Evolutionary conservation across 1,284 basidiomycete species (phyloP), one percentile per base, ranked within the genome.

Genomic region (Sutorius eximius): DNA sequence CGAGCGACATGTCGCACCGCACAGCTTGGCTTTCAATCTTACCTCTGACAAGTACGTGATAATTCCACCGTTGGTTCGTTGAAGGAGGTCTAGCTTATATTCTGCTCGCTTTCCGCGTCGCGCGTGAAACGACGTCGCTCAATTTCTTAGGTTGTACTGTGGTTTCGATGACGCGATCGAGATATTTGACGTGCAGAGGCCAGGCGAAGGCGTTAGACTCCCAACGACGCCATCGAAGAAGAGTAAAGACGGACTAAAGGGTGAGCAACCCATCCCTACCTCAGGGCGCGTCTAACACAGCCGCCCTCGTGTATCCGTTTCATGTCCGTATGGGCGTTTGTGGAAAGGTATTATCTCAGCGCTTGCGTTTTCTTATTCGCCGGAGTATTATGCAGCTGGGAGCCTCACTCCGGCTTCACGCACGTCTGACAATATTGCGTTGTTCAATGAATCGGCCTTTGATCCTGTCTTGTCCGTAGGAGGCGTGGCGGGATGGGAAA

Each of bases 121-220:
- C 7, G 5, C 13, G 20, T 38, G 30, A 60, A 33, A 30, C 7
- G 11, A 44, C 6, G 11, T n/a, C 11, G 8, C 33, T 4, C 12
- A 11, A 40, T 49, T 15, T 61, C 27, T 45, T 56, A 95, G 93
- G 59, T 71, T 96, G 5, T 96, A 95, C 68, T 95, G 93, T 67
- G 93, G 94, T 0, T 93, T 90, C 56, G 89, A 95, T 71, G 85
- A 89, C 58, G 89, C 93, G 0, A 90, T 97, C 52, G 94, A 97
- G 70, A 80, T 95, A 7, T 93, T 96, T 63, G 90, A 95, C 63
- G 72, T 96, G 11, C 75, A 79, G 18, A 72, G 74, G 29, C 91
- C 91, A 0, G 89, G 91, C 4, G 80, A 83, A 66, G 91, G 91
- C 1, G 82, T 80, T 1, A 81, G 93, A 2, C 64, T 95, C 6